Percentiles rank a stretch among this genome's conserved stretches.
Evolutionary conservation across 1,284 basidiomycete genomes (phyloP).

Genomic region (Melanopsichium pennsylvanicum): DNA sequence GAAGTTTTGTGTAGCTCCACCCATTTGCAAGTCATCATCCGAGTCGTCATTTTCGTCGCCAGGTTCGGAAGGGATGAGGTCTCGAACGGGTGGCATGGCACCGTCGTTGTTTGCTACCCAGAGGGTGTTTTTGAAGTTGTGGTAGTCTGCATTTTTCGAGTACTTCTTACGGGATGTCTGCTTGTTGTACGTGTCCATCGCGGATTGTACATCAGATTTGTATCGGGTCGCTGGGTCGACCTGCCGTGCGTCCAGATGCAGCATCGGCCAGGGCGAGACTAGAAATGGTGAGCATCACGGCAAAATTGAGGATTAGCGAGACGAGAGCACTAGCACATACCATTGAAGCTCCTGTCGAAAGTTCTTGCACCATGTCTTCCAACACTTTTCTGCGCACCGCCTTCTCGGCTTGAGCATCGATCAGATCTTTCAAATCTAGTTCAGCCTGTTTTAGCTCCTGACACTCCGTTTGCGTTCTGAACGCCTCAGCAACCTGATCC

Average conservation of each 20-base stretch:
- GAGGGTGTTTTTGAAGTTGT: constrained; percentile 46
- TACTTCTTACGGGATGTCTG: constrained; percentile 53
- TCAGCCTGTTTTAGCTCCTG: constrained; percentile 41
- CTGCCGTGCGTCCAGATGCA: too few relatives aligned
- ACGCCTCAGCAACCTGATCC: constrained; percentile 36
- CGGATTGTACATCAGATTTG: constrained; percentile 11
- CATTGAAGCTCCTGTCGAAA: constrained; percentile 18
- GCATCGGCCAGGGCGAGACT: neutral
- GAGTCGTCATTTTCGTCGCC: constrained; percentile 39
- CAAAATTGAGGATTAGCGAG: neutral
- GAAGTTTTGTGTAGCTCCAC: constrained; percentile 48
- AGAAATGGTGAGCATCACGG: too few relatives aligned
- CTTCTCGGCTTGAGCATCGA: constrained; percentile 49
- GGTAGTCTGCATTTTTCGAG: constrained; percentile 36
- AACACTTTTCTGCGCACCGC: constrained; percentile 32
- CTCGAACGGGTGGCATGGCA: constrained; percentile 53
- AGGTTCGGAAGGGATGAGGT: constrained; percentile 45
- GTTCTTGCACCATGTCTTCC: constrained; percentile 29
- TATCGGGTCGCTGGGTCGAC: constrained; percentile 25
- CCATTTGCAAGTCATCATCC: constrained; percentile 52
- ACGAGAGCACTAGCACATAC: constrained; percentile 4
- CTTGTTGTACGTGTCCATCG: constrained; percentile 26
- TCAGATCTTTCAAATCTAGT: constrained; percentile 36
- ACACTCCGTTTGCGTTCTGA: constrained; percentile 9
- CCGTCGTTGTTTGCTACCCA: constrained; percentile 51